Conservation (phyloP, 768 basidiomycete species). For the Podaxis rugospora region DNA sequence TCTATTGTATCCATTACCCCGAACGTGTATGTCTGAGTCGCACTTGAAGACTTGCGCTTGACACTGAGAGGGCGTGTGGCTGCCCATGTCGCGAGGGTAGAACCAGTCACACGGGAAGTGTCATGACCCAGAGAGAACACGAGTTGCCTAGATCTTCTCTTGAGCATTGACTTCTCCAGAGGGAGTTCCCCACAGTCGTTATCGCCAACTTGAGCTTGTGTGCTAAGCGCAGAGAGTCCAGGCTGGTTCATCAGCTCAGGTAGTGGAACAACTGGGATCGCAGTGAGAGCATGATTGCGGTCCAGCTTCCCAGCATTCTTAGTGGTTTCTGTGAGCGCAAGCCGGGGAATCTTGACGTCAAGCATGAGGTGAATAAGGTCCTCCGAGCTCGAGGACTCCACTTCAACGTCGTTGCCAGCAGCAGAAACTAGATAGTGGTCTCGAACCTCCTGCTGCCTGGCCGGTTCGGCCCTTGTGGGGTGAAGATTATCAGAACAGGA, state of each 20-base stretch:
- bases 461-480: conserved; percentile 12
- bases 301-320: conserved; percentile 4
- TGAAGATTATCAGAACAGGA: conserved; percentile 36
- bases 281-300: conserved; percentile 25
- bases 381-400: conserved; percentile 16
- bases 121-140: conserved; percentile 10
- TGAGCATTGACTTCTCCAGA: not conserved
- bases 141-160: not conserved
- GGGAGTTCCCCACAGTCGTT: not conserved
- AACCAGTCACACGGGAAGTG: not conserved
- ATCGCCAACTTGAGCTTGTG: not conserved
- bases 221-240: not conserved
- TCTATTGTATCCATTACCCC: conserved; percentile 25
- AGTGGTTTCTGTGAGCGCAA: conserved; percentile 23
- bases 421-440: not conserved
- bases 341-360: conserved; percentile 15
- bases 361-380: conserved; percentile 14
- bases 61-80: conserved; percentile 40
- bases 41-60: conserved; percentile 26
- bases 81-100: not conserved
- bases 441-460: conserved; percentile 6
- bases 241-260: not conserved
- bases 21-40: conserved; percentile 16
- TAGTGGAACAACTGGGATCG: conserved; percentile 30
- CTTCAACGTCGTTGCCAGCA: conserved; percentile 1